These are phyloP conservation scores for Iris macrosiphon DNA, from an alignment of 106 monocot species.

Conservation along the genomic window DNA sequence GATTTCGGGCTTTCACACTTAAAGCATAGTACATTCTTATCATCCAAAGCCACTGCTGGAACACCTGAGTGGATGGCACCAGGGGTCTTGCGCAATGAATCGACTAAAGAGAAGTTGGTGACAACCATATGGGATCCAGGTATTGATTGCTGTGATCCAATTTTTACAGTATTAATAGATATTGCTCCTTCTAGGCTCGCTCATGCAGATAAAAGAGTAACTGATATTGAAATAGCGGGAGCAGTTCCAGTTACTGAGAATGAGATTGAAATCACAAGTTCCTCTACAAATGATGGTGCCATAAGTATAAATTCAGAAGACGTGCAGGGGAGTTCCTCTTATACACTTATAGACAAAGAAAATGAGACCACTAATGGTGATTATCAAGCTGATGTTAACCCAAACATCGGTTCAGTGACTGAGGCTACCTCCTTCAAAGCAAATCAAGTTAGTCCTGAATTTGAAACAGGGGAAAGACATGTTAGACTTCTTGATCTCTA, in stretches of 20 bases:
- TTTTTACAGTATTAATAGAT: constrained; percentile 1
- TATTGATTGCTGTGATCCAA: too few relatives aligned
- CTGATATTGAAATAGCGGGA: constrained; percentile 13
- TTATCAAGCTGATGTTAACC: constrained; percentile 13
- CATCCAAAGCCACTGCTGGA: too few relatives aligned
- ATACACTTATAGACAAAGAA: constrained; percentile 4
- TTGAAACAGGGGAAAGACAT: constrained; percentile 24
- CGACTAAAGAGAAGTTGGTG: constrained; percentile 90
- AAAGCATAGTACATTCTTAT: too few relatives aligned
- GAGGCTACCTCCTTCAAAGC: constrained; percentile 13
- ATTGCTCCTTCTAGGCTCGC: constrained; percentile 4
- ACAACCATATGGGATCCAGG: too few relatives aligned
- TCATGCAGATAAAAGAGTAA: constrained; percentile 15
- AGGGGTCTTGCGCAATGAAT: constrained; percentile 84
- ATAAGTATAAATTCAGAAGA: constrained; percentile 10
- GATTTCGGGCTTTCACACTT: too few relatives aligned
- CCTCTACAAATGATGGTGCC: constrained; percentile 11
- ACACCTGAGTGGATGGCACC: constrained; percentile 98
- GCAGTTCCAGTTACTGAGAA: constrained; percentile 32
- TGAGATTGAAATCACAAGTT: constrained; percentile 10
- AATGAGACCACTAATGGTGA: constrained; percentile 14
- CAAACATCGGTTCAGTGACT: constrained; percentile 16
- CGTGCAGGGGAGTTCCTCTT: constrained; percentile 17
- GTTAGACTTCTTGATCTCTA: too few relatives aligned
- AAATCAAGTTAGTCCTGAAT: constrained; percentile 21